Base-by-base conservation (phyloP, 2,329 filamentous ascomycete species). In the Hawksworthiomyces lignivorus region DNA sequence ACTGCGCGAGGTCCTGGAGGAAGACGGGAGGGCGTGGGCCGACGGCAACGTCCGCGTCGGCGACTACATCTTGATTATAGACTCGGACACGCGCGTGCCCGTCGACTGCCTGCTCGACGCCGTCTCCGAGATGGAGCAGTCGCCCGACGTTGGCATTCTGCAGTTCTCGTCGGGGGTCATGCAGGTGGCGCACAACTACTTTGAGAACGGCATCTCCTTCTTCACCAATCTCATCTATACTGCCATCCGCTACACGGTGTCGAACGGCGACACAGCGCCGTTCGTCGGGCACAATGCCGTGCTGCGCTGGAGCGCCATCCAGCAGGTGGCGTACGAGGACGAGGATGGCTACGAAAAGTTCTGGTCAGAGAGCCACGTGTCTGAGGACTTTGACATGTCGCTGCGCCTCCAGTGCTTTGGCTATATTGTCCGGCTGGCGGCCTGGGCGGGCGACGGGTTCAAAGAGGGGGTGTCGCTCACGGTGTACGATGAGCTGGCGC, bases 41-140 rank as follows among this genome's bases (percentile, higher is more conserved):
- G 85, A 87, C 56, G 87, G 87, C 48, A 88, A 92, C 60, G 82
- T 94, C 52, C 84, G 87, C 39, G 69, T 94, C 18, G 87, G 87
- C 43, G 87, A 94, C 62, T 89, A 88, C 60, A 86, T 89, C 46
- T 67, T 85, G 24, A 65, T 89, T 46, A 84, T 87, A 55, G 83
- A 87, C 63, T 87, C 83, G 2, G 84, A 88, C 60, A 88, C 84
- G 22, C 82, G 83, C 61, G 83, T 87, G 3, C 85, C 85, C 2
- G 65, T 72, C 29, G 85, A 89, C 60, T 90, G 85, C 54, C 69
- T 90, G 46, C 69, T 89, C 6, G 84, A 89, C 54, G 83, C 83
- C 31, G 83, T 85, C 35, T 86, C 80, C 37, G 85, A 90, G 56
- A 87, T 89, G 83, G 82, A 88, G 55, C 79, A 82, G 54, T 84